Conservation (phyloP, 257 asterid species). For the Ehretia macrophylla region DNA sequence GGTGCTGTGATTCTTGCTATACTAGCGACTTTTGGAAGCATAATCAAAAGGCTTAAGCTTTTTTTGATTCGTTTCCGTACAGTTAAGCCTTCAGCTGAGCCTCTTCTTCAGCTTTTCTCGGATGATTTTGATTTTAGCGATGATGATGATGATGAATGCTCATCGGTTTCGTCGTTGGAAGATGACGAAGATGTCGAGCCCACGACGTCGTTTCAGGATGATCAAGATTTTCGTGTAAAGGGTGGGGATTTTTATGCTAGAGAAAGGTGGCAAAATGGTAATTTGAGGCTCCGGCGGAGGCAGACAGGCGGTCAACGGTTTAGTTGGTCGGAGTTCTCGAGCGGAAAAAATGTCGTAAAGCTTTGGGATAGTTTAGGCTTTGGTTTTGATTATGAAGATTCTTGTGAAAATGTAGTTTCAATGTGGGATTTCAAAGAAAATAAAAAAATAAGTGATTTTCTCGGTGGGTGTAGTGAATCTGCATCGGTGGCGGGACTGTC, state of each 20-base stretch:
- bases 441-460: slow-evolving; percentile 7
- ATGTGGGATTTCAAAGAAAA: slow-evolving; percentile 46
- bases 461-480: slow-evolving; percentile 27
- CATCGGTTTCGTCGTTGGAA: slow-evolving; percentile 33
- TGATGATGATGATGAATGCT: slow-evolving; percentile 43
- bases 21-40: slow-evolving; percentile 58
- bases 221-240: slow-evolving; percentile 40
- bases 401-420: slow-evolving; percentile 46
- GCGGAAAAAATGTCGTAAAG: slow-evolving; percentile 70
- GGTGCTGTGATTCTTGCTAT: slow-evolving; percentile 74
- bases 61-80: slow-evolving; percentile 41
- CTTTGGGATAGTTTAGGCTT: slow-evolving; percentile 81
- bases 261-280: slow-evolving; percentile 29
- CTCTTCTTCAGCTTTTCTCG: slow-evolving; percentile 24
- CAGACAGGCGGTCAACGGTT: slow-evolving; percentile 21
- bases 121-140: slow-evolving; percentile 55
- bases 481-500: slow-evolving; percentile 8
- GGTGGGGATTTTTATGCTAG: slow-evolving; percentile 32
- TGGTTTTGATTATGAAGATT: slow-evolving; percentile 57
- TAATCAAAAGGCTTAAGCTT: slow-evolving; percentile 48
- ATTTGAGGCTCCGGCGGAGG: slow-evolving; percentile 30
- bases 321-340: slow-evolving; percentile 41
- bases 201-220: slow-evolving; percentile 27
- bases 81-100: slow-evolving; percentile 39
- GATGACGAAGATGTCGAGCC: slow-evolving; percentile 26